phyloP scores from a whole-genome alignment of 2,329 filamentous ascomycete genomes.

The Pseudogymnoascus sp. region DNA sequence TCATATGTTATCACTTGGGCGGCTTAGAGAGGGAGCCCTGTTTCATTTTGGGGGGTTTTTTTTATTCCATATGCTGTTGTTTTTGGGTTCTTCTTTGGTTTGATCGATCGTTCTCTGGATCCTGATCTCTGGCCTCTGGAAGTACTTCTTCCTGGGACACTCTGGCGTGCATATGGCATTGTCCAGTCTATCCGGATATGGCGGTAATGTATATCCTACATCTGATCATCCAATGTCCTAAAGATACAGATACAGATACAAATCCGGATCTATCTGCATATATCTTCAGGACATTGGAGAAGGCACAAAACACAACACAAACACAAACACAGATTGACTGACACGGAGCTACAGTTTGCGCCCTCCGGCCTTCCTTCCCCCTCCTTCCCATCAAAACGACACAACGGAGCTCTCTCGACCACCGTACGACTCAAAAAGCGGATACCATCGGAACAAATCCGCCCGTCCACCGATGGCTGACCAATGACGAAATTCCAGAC shows the following conservation, averaged over 20 bases:
- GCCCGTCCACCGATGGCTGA: neutral
- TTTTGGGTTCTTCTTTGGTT: neutral
- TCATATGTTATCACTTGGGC: neutral
- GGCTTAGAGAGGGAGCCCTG: neutral
- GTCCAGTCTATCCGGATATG: neutral
- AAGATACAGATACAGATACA: neutral
- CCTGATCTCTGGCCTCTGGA: neutral
- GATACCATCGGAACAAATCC: neutral
- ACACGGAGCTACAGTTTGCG: neutral
- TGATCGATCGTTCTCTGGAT: neutral
- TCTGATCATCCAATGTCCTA: neutral
- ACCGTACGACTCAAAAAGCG: slow-evolving; percentile 3
- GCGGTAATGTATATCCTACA: neutral
- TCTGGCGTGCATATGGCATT: neutral
- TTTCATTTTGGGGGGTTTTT: neutral
- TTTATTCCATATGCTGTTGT: neutral
- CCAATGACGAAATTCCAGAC: neutral
- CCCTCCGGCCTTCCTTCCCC: neutral
- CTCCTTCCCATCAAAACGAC: neutral
- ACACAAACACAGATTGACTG: neutral
- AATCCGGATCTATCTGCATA: neutral
- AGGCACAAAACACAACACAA: neutral
- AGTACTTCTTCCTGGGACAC: neutral
- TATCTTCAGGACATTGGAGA: neutral
- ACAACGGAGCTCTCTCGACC: neutral